Evolutionary conservation across 139 green algal genomes (phyloP), one percentile per base, ranked within the genome.

Genomic region (Eudorina sp.): DNA sequence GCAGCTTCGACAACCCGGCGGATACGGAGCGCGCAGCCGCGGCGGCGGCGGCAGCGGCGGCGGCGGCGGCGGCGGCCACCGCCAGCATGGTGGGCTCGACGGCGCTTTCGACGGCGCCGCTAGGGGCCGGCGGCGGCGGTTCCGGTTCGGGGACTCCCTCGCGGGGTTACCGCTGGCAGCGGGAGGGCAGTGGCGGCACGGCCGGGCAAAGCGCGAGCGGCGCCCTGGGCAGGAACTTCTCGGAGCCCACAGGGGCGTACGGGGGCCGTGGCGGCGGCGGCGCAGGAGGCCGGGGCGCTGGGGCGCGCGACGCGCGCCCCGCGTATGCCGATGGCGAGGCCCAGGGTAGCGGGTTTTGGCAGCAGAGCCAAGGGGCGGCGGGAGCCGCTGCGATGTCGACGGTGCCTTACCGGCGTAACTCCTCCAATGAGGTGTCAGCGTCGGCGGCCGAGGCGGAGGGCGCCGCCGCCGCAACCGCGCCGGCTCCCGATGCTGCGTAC

Each of bases 1-100:
- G 62, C 45, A 87, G 81, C 81, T 87, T 87, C 36, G 69, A 69
- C 62, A 87, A 86, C 80, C 80, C 80, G 2, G 80, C 58, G 2
- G 80, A 64, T 9, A 86, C 80, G 18, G 80, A 86, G 60, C 80
- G 80, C 11, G 80, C 80, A 5, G 60, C 81, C 0, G 64, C 81
- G 23, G 81, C 81, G 0, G 64, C 80, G 25, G 60, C 43, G 5
- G 80, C 81, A 18, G 79, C 79, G 14, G 79, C 79, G 11, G 78
- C 78, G 13, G 81, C 81, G 0, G 81, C 81, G 0, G 81, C 81
- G 9, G 64, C 45, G 0, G 81, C 81, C 43, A 36, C 64, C 6
- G 45, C 40, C 0, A 86, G 41, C 78, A 53, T 84, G 2, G 14
- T 16, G 0, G 34, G 31, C 53, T 55, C 60, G 3, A 36, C 80